Evolutionary conservation across 352 stramenopile genomes (phyloP).

Genomic region (Phytophthora brassicae): DNA sequence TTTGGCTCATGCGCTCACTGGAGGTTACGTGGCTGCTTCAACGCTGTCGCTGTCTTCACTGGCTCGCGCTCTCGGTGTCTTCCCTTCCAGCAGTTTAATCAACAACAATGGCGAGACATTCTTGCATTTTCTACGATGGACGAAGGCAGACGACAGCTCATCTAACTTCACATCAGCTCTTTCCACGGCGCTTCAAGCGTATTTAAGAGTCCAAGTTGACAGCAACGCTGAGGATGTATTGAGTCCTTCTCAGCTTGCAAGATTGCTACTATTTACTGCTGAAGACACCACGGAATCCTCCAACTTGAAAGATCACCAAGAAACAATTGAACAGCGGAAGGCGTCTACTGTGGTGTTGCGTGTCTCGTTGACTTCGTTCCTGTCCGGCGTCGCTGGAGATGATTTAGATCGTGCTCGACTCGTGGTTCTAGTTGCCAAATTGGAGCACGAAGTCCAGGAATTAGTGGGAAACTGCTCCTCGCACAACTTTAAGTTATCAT

Average conservation of each 20-base stretch:
- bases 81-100: constrained; percentile 43
- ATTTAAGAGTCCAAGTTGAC: constrained; percentile 10
- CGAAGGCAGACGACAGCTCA: constrained; percentile 12
- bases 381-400: background rate
- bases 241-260: constrained; percentile 38
- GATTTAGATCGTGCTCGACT: constrained; percentile 29
- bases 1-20: constrained; percentile 53
- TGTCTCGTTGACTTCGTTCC: constrained; percentile 7
- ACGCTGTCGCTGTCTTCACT: constrained; percentile 43
- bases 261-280: constrained; percentile 48
- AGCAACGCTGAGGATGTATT: constrained; percentile 12
- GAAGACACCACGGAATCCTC: constrained; percentile 10
- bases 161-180: constrained; percentile 16
- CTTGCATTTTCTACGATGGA: constrained; percentile 36
- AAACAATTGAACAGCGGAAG: background rate
- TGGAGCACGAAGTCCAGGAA: constrained; percentile 46
- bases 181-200: constrained; percentile 20
- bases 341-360: constrained; percentile 7
- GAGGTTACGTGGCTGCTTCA: constrained; percentile 45
- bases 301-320: background rate
- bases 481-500: constrained; percentile 19
- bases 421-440: constrained; percentile 39
- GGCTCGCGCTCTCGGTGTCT: constrained; percentile 53
- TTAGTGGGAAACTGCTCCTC: constrained; percentile 8
- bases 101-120: constrained; percentile 28